Evolutionary conservation across 768 basidiomycete species (phyloP).

Genomic region (Amanita molliuscula): DNA sequence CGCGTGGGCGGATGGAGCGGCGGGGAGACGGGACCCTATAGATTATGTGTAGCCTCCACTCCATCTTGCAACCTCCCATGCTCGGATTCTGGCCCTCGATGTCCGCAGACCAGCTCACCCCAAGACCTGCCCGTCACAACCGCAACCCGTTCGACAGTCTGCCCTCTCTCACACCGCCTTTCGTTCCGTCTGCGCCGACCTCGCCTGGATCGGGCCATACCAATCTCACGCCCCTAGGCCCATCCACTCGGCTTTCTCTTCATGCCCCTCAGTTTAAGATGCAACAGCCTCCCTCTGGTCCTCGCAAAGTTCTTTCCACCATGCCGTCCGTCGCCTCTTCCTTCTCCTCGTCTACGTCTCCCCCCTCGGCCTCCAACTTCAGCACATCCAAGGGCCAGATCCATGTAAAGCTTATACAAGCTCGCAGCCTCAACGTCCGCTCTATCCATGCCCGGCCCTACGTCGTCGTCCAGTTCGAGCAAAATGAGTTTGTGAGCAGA

Average conservation of each 20-base stretch:
- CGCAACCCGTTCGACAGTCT: slow-evolving; percentile 53
- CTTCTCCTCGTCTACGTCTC: slow-evolving; percentile 29
- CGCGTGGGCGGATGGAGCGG: slow-evolving; percentile 16
- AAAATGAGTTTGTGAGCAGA: slow-evolving; percentile 94
- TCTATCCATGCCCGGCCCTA: slow-evolving; percentile 67
- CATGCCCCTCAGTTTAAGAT: slow-evolving; percentile 82
- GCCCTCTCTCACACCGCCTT: slow-evolving; percentile 12
- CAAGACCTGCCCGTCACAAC: slow-evolving; percentile 32
- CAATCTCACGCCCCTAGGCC: slow-evolving; percentile 33
- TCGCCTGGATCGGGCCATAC: slow-evolving; percentile 28
- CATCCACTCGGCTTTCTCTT: slow-evolving; percentile 57
- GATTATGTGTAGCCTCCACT: slow-evolving; percentile 5
- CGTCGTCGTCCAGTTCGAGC: slow-evolving; percentile 96
- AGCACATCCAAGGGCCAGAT: slow-evolving; percentile 58
- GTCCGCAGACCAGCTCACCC: slow-evolving; percentile 49
- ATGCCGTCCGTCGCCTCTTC: slow-evolving; percentile 14
- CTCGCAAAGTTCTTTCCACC: slow-evolving; percentile 22
- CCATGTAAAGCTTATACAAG: slow-evolving; percentile 93
- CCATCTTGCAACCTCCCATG: slow-evolving; percentile 26
- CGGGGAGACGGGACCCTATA: slow-evolving; percentile 7
- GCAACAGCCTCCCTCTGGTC: slow-evolving; percentile 43
- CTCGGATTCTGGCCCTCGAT: slow-evolving; percentile 58
- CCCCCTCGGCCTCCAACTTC: slow-evolving; percentile 21
- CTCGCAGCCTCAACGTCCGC: slow-evolving; percentile 69
- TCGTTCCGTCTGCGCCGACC: slow-evolving; percentile 20